A percentile compares a stretch with the other conserved stretches of the same genome.
These are phyloP conservation scores for Citrullus colocynthis DNA, from an alignment of 306 rosid species.

Conservation along the genomic window DNA sequence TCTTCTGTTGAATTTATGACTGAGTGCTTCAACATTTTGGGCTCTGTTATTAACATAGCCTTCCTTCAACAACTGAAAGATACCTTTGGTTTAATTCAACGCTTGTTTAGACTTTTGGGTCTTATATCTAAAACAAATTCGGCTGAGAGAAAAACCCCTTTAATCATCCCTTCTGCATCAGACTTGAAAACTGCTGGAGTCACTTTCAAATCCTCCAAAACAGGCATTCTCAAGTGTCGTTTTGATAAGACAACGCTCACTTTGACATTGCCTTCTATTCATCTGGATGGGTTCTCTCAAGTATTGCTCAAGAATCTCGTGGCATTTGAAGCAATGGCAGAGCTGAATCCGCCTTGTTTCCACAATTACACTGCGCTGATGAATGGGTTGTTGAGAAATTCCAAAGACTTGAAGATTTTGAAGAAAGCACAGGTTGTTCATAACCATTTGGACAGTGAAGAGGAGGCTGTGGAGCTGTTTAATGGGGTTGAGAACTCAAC, in stretches of 20 bases:
- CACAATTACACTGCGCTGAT: neutral
- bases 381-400: neutral
- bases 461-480: neutral
- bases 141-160: neutral
- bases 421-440: neutral
- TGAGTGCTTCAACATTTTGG: neutral
- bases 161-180: constrained; percentile 4
- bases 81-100: neutral
- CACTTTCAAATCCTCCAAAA: neutral
- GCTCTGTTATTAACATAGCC: neutral
- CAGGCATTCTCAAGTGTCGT: neutral
- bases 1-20: neutral
- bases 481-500: neutral
- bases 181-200: neutral
- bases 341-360: neutral
- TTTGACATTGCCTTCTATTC: neutral
- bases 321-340: constrained; percentile 2
- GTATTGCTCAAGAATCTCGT: constrained; percentile 2
- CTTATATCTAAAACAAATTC: neutral
- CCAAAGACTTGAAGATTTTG: constrained; percentile 5
- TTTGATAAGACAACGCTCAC: neutral
- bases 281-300: neutral
- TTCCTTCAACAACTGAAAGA: neutral
- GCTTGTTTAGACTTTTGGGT: neutral
- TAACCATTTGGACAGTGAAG: neutral